Base-by-base conservation (phyloP, 2,329 filamentous ascomycete genomes). In the Pseudopyrenochaeta lycopersici region DNA sequence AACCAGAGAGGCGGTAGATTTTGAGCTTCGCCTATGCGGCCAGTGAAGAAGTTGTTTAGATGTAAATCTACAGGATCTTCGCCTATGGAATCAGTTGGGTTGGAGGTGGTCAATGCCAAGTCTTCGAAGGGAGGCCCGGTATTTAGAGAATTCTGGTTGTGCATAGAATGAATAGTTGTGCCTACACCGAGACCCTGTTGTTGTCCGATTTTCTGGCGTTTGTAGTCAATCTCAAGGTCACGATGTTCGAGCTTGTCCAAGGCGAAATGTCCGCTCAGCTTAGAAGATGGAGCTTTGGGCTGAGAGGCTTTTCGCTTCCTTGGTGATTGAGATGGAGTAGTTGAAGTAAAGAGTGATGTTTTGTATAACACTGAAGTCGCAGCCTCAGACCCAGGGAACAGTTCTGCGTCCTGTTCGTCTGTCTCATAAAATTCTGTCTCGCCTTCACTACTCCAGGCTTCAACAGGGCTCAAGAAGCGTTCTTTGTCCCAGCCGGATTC, bases 241-340 rank as follows among this genome's bases (percentile, higher is more conserved):
- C 36, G n/a, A 21, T 56, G 38, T 21, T 62, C 43, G 15, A 58
- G 36, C 18, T 41, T 39, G 15, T 59, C 58, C 30, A 14, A 47
- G 15, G 15, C 29, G 42, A 14, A 21, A 29, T n/a, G 6, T 23
- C 12, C 20, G 10, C 14, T 18, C 2, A 14, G 20, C 9, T 10
- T 10, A 12, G 40, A 7, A 17, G 27, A 2, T 5, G 29, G 23
- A 10, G 10, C 5, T 20, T 46, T 14, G 2, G 23, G 18, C 7
- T 17, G 49, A 7, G 54, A 46, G 9, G 51, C 47, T 7, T 56
- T 58, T 9, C 57, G 59, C 35, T 64, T 64, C 31, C 29, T 56
- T 14, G 50, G 15, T 17, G 38, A 48, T 1, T 18, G 12, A 10
- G 11, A 1, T 11, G 23, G 3, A 7, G 17, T 0, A 15, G 5